Evolutionary conservation across 2,329 filamentous ascomycete species (phyloP).

Genomic region (Sarocladiaceae sp.): DNA sequence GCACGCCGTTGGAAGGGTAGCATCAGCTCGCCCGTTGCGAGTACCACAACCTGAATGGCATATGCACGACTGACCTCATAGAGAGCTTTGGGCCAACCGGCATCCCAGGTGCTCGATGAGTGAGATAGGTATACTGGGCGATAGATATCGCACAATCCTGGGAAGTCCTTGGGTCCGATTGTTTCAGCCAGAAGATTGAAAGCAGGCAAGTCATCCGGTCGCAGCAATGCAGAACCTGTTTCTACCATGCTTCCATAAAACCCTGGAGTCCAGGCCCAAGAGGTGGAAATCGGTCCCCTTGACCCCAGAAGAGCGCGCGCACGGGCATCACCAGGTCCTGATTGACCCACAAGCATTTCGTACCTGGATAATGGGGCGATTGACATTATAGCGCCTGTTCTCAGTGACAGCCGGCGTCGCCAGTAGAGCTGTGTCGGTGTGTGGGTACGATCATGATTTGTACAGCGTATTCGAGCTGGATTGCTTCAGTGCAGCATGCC

Average conservation of each 20-base stretch:
- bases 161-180: no score
- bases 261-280: background rate
- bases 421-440: background rate
- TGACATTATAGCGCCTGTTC: background rate
- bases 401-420: background rate
- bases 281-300: background rate
- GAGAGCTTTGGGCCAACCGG: background rate
- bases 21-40: no score
- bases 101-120: no score
- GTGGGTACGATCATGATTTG: background rate
- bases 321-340: background rate
- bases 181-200: background rate
- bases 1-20: no score
- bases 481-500: no score
- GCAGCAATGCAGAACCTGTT: no score
- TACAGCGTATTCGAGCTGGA: no score
- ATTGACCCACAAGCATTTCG: background rate
- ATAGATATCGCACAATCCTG: no score
- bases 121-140: no score
- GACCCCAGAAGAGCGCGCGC: background rate
- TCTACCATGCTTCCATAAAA: background rate
- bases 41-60: no score
- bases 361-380: background rate
- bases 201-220: no score
- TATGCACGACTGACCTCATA: no score